Percentiles rank a stretch among this genome's conserved stretches.
These are phyloP conservation scores for Lepidium didymum DNA, from an alignment of 345 rosid species.

Conservation along the genomic window DNA sequence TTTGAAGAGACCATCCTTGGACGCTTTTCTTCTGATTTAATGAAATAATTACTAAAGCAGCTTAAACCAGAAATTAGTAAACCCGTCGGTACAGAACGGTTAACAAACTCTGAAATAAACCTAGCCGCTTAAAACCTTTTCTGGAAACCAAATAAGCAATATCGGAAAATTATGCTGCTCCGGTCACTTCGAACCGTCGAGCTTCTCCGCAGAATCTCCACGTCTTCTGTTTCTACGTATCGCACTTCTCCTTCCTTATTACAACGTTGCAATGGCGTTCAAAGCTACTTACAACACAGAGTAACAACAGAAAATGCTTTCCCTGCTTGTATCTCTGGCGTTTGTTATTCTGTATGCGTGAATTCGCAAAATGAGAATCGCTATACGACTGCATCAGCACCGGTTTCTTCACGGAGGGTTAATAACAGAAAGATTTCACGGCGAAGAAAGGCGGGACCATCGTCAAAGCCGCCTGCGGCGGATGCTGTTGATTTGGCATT, in stretches of 20 bases:
- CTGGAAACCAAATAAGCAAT: not conserved
- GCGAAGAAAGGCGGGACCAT: not conserved
- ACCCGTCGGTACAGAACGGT: constrained; percentile 21
- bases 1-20: too few species aligned
- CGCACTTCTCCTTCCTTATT: not conserved
- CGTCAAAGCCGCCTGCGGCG: not conserved
- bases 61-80: not conserved
- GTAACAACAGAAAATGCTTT: not conserved
- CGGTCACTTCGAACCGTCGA: constrained; percentile 29
- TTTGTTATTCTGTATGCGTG: not conserved
- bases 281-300: not conserved
- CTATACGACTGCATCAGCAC: not conserved
- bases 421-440: constrained; percentile 2
- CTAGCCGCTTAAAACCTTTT: constrained; percentile 19
- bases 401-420: not conserved
- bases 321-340: not conserved
- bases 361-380: constrained; percentile 2
- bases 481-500: constrained; percentile 25
- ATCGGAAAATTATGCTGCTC: constrained; percentile 18
- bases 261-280: not conserved
- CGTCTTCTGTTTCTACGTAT: not conserved
- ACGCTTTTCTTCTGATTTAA: too few species aligned
- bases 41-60: too few species aligned
- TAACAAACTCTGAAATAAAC: not conserved
- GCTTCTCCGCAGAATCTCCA: constrained; percentile 10